Evolutionary conservation across 2,329 filamentous ascomycete species (phyloP).

Genomic region (Chaetomium sp.): DNA sequence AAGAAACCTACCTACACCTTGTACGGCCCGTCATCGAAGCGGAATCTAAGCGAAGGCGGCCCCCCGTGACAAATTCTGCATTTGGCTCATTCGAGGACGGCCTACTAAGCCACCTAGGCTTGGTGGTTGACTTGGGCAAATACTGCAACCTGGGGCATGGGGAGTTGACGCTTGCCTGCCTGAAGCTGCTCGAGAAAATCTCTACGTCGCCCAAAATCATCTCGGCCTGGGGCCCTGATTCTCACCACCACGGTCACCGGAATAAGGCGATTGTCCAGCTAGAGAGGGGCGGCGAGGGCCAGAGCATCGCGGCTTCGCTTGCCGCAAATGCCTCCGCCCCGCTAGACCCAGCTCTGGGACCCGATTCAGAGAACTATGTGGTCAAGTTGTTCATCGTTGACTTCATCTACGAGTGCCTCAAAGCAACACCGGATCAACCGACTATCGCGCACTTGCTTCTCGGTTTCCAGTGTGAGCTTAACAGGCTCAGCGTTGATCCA

Average conservation of each 20-base stretch:
- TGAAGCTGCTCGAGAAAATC: constrained; percentile 79
- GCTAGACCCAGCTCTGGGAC: constrained; percentile 67
- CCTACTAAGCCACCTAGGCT: constrained; percentile 68
- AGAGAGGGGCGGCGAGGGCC: constrained; percentile 71
- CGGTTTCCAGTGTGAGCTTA: constrained; percentile 73
- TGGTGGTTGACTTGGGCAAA: constrained; percentile 76
- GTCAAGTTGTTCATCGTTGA: constrained; percentile 81
- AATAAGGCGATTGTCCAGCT: constrained; percentile 87
- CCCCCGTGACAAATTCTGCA: constrained; percentile 64
- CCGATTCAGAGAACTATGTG: constrained; percentile 64
- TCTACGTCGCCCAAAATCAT: constrained; percentile 77
- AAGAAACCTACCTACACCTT: constrained; percentile 86
- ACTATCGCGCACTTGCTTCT: constrained; percentile 87
- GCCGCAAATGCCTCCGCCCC: constrained; percentile 59
- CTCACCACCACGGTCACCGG: constrained; percentile 56
- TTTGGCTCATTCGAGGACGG: constrained; percentile 91
- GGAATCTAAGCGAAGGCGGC: constrained; percentile 52
- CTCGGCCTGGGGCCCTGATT: constrained; percentile 57
- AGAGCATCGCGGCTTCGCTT: constrained; percentile 70
- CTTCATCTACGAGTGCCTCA: constrained; percentile 75
- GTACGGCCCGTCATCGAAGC: constrained; percentile 71
- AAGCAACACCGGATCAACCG: constrained; percentile 66
- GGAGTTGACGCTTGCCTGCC: constrained; percentile 69
- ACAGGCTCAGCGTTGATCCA: constrained; percentile 60
- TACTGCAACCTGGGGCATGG: constrained; percentile 83